These are phyloP conservation scores for Dactylonectria macrodidyma DNA, from an alignment of 2,329 filamentous ascomycete species.

Conservation along the genomic window DNA sequence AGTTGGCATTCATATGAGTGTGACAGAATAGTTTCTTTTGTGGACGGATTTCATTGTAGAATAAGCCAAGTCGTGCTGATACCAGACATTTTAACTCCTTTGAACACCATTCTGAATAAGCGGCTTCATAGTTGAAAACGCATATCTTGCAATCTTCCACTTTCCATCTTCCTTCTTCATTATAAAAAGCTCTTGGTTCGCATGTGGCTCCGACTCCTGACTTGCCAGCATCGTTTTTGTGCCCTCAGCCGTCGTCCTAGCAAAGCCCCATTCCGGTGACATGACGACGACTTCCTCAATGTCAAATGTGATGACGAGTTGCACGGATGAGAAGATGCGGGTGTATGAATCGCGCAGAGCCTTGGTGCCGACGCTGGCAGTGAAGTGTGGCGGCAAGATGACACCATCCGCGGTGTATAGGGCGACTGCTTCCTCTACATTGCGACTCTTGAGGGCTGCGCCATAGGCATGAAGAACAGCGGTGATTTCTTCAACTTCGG, in stretches of 20 bases:
- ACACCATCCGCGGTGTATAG: conserved; percentile 45
- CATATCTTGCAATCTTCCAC: conserved; percentile 45
- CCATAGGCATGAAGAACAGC: conserved; percentile 32
- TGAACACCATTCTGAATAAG: conserved; percentile 34
- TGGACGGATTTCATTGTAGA: background rate
- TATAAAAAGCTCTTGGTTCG: conserved; percentile 43
- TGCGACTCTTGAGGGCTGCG: conserved; percentile 34
- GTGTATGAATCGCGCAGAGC: conserved; percentile 40
- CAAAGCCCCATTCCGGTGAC: conserved; percentile 40
- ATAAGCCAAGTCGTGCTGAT: background rate
- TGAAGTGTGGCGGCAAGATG: conserved; percentile 43
- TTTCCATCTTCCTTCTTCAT: conserved; percentile 31
- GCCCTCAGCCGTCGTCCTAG: conserved; percentile 38
- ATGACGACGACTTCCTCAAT: conserved; percentile 38
- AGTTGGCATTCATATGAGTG: background rate
- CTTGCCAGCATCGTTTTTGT: conserved; percentile 41
- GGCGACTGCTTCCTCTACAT: conserved; percentile 33
- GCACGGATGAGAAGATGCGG: conserved; percentile 36
- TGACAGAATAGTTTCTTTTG: background rate
- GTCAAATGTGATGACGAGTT: conserved; percentile 34
- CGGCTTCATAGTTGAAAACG: conserved; percentile 43
- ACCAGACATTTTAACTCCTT: conserved; percentile 2
- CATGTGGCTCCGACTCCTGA: conserved; percentile 31
- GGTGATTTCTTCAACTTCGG: conserved; percentile 10
- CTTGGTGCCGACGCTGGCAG: conserved; percentile 29